phyloP scores from a whole-genome alignment of 768 basidiomycete genomes.

The Mrakia blollopis region DNA sequence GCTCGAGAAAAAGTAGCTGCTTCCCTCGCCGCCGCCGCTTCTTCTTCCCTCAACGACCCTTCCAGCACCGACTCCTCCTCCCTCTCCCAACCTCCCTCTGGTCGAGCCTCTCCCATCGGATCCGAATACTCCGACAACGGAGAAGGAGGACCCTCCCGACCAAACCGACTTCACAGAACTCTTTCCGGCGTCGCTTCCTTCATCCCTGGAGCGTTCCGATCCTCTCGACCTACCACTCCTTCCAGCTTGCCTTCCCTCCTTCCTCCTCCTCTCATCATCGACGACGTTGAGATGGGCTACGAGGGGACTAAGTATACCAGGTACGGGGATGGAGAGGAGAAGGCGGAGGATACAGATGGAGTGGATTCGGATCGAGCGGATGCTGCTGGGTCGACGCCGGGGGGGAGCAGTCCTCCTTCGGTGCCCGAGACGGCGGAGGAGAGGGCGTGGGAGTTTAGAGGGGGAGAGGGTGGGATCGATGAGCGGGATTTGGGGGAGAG shows the following conservation, averaged over 20 bases:
- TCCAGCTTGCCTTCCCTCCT: neutral
- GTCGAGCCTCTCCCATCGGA: neutral
- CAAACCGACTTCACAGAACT: neutral
- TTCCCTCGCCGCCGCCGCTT: neutral
- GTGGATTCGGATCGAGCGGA: neutral
- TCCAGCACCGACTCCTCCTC: neutral
- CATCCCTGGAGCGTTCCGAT: neutral
- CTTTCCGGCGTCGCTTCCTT: neutral
- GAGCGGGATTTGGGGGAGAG: neutral
- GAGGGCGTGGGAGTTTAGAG: neutral
- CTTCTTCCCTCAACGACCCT: neutral
- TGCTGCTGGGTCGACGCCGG: neutral
- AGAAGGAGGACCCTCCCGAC: neutral
- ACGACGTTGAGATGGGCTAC: neutral
- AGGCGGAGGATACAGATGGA: neutral
- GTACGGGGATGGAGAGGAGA: neutral
- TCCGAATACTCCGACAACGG: neutral
- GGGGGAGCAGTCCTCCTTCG: neutral
- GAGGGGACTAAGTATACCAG: neutral
- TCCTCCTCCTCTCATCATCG: neutral
- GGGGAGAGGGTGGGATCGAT: neutral
- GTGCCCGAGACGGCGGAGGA: neutral
- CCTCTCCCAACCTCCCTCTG: neutral
- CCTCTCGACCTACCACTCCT: neutral
- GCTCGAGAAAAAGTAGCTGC: conserved; percentile 4